phyloP scores from a whole-genome alignment of 495 filamentous ascomycete genomes.

The Copromyces sp. region DNA sequence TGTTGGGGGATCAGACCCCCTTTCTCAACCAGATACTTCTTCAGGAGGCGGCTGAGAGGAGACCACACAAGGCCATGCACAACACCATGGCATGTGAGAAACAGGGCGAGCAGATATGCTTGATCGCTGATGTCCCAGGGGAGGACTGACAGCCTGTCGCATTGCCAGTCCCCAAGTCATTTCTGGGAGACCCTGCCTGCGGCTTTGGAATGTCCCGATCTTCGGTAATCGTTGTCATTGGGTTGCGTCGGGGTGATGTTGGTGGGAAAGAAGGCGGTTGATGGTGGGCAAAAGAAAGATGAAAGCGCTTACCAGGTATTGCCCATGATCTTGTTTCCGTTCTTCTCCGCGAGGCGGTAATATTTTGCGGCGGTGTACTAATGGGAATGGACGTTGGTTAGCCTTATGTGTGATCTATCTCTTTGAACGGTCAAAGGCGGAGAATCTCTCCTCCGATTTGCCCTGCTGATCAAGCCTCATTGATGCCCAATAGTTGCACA shows the following conservation, averaged over 20 bases:
- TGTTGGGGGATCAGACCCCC: background rate
- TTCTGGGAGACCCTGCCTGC: background rate
- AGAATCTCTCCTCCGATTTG: conserved; percentile 11
- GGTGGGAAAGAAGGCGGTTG: background rate
- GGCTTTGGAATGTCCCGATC: background rate
- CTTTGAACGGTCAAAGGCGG: conserved; percentile 7
- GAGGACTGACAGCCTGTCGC: background rate
- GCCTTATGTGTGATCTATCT: conserved; percentile 23
- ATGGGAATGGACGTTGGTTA: conserved; percentile 25
- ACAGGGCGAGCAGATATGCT: background rate
- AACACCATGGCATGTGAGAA: background rate
- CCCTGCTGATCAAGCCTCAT: conserved; percentile 18
- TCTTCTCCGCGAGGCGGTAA: conserved; percentile 83
- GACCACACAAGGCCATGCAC: background rate
- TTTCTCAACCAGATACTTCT: background rate
- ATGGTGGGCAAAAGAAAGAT: background rate
- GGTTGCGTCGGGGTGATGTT: background rate
- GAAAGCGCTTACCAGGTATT: conserved; percentile 78
- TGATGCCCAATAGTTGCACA: conserved; percentile 28
- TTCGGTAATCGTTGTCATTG: background rate
- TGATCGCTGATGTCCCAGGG: background rate
- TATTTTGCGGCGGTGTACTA: conserved; percentile 85
- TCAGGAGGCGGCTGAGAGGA: background rate
- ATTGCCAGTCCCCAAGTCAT: background rate
- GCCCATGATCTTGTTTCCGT: conserved; percentile 79